These are phyloP conservation scores for Paramecium primaurelia DNA, from an alignment of 73 alveolate species.

Conservation along the genomic window DNA sequence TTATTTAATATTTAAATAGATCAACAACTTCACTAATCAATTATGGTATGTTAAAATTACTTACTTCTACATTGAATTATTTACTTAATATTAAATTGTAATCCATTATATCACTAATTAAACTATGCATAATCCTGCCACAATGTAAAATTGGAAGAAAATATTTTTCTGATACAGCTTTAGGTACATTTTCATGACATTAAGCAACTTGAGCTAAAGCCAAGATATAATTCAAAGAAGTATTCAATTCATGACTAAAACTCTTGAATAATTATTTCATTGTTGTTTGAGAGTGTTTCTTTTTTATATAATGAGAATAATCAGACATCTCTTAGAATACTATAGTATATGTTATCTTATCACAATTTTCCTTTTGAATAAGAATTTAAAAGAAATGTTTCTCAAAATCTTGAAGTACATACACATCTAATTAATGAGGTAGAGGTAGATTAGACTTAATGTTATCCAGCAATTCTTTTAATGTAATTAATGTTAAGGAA, in stretches of 20 bases:
- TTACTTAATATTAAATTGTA: background rate
- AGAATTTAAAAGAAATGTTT: background rate
- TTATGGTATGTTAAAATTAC: background rate
- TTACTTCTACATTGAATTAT: slow-evolving; percentile 11
- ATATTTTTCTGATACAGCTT: background rate
- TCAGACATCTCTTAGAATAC: background rate
- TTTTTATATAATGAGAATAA: background rate
- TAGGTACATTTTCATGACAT: background rate
- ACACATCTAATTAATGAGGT: background rate
- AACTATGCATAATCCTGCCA: background rate
- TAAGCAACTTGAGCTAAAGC: slow-evolving; percentile 29
- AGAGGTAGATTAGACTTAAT: background rate
- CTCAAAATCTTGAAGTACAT: background rate
- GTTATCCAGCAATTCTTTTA: background rate
- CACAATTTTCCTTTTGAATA: background rate
- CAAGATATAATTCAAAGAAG: slow-evolving; percentile 30
- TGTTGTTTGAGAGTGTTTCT: background rate
- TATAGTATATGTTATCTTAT: background rate
- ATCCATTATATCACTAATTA: slow-evolving; percentile 23
- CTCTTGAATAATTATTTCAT: background rate
- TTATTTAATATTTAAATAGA: background rate
- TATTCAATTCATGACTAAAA: slow-evolving; percentile 43
- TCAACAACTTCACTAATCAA: background rate
- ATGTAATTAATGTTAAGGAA: background rate
- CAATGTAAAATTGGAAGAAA: background rate